Conservation (phyloP, 768 basidiomycete species). For the Tremella fuciformis region DNA sequence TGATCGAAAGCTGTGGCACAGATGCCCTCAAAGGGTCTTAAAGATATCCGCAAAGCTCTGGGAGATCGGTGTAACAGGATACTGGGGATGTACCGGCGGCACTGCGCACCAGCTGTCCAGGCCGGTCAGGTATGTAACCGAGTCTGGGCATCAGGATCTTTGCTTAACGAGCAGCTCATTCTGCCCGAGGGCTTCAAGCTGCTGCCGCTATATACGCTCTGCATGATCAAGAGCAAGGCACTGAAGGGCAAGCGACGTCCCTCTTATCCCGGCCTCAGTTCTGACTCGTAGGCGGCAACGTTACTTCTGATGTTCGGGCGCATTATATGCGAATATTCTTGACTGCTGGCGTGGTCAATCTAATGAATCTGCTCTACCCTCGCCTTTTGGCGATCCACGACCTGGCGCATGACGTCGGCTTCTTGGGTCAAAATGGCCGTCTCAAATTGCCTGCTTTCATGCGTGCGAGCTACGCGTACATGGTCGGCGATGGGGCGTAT, state of each 20-base stretch:
- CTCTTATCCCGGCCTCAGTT: background rate
- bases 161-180: constrained; percentile 64
- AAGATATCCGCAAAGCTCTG: constrained; percentile 76
- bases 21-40: constrained; percentile 62
- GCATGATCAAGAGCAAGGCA: constrained; percentile 81
- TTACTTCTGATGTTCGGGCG: constrained; percentile 91
- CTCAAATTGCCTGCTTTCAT: constrained; percentile 71
- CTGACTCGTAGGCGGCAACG: constrained; percentile 64
- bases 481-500: constrained; percentile 90
- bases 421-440: constrained; percentile 65
- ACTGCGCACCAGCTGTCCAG: constrained; percentile 77
- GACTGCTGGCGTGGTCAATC: constrained; percentile 65
- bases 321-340: constrained; percentile 74
- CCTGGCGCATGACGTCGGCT: constrained; percentile 65
- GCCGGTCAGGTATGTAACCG: constrained; percentile 68
- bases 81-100: constrained; percentile 77
- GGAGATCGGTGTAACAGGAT: constrained; percentile 79
- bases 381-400: constrained; percentile 83
- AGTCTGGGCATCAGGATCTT: constrained; percentile 4
- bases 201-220: constrained; percentile 75
- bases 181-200: constrained; percentile 89
- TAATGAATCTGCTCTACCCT: constrained; percentile 82
- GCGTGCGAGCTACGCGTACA: constrained; percentile 76
- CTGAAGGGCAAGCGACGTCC: constrained; percentile 67
- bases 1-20: constrained; percentile 64